Conservation (phyloP, 306 rosid species). For the Malus sylvestris region DNA sequence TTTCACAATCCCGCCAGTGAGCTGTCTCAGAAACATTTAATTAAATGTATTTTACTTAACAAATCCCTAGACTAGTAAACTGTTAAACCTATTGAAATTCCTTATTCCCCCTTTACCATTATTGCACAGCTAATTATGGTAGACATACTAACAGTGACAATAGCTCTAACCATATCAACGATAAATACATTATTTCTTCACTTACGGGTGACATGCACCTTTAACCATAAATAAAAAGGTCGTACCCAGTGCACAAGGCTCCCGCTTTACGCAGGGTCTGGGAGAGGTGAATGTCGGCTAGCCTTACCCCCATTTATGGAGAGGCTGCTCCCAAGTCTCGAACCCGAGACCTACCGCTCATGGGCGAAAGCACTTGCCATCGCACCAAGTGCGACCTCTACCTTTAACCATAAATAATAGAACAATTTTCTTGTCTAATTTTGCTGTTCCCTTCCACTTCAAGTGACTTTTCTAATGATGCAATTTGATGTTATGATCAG, state of each 20-base stretch:
- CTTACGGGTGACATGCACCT: background rate
- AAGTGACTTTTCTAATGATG: slow-evolving; percentile 3
- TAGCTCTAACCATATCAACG: background rate
- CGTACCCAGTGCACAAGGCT: too few relatives aligned
- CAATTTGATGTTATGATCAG: slow-evolving; percentile 33
- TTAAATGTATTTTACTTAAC: background rate
- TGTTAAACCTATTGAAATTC: background rate
- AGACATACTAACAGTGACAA: background rate
- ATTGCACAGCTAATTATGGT: background rate
- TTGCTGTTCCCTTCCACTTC: background rate
- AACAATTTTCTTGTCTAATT: background rate
- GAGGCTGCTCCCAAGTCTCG: too few relatives aligned
- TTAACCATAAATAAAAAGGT: too few relatives aligned
- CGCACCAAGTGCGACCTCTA: too few relatives aligned
- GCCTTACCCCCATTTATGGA: too few relatives aligned
- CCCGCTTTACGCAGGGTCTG: too few relatives aligned
- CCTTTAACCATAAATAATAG: background rate
- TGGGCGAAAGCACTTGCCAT: too few relatives aligned
- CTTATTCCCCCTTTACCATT: background rate
- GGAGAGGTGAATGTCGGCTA: too few relatives aligned
- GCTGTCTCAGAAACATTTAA: background rate
- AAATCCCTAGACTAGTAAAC: background rate
- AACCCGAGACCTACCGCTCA: too few relatives aligned
- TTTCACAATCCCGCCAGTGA: background rate
- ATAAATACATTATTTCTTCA: background rate